Evolutionary conservation across 1,139 yeast species (phyloP).

Genomic region (Scheffersomyces insectosa): DNA sequence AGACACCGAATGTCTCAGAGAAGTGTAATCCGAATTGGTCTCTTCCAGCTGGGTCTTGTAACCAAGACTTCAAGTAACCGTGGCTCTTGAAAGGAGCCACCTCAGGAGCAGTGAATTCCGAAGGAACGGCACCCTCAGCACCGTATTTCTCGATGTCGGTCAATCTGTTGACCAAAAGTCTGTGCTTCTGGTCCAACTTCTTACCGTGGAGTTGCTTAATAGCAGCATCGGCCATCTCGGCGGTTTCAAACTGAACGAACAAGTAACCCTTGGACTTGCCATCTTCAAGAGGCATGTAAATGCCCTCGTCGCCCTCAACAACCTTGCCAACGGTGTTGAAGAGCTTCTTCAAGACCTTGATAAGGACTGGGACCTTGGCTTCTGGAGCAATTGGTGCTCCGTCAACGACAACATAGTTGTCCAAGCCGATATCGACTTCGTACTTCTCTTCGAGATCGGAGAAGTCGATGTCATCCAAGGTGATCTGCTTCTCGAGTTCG

Average conservation of each 20-base stretch:
- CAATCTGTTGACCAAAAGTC: constrained; percentile 80
- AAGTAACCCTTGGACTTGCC: constrained; percentile 86
- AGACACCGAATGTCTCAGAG: constrained; percentile 79
- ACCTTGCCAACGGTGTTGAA: constrained; percentile 70
- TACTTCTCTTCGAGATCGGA: constrained; percentile 83
- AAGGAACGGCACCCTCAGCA: constrained; percentile 61
- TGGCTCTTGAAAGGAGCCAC: constrained; percentile 69
- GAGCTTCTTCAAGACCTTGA: constrained; percentile 81
- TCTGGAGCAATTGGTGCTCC: constrained; percentile 97
- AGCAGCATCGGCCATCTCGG: constrained; percentile 73
- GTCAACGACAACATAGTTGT: constrained; percentile 82
- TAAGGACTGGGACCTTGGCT: constrained; percentile 77
- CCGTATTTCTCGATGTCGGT: constrained; percentile 85
- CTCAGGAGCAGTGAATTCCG: constrained; percentile 69
- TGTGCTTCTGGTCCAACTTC: constrained; percentile 91
- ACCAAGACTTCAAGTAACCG: constrained; percentile 88
- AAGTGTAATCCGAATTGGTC: constrained; percentile 86
- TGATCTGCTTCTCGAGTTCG: constrained; percentile 50
- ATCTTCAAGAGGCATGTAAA: constrained; percentile 78
- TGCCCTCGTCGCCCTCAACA: constrained; percentile 65
- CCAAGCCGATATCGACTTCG: constrained; percentile 63
- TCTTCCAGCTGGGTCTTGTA: constrained; percentile 84
- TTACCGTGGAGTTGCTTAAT: constrained; percentile 81
- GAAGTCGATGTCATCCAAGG: constrained; percentile 71
- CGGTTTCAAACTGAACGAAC: constrained; percentile 77